Evolutionary conservation across 345 rosid genomes (phyloP).

Genomic region (Gossypium stocksii): DNA sequence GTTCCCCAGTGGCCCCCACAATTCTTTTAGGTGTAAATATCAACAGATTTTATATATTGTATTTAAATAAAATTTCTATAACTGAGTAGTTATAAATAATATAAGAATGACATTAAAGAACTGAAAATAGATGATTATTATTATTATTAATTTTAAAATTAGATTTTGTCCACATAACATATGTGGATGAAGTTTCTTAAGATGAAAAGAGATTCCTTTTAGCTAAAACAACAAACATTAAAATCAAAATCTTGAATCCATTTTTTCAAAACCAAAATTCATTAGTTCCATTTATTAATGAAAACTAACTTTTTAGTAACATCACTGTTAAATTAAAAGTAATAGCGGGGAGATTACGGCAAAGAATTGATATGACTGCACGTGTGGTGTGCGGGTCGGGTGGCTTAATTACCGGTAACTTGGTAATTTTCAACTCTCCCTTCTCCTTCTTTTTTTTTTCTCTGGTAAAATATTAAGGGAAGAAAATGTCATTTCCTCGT

Average conservation of each 20-base stretch:
- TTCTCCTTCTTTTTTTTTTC: not conserved
- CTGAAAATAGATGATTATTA: no score
- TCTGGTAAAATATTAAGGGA: not conserved
- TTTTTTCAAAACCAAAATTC: no score
- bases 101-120: no score
- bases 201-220: not conserved
- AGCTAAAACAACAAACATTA: not conserved
- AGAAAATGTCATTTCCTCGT: not conserved
- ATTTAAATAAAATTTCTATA: no score
- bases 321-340: not conserved
- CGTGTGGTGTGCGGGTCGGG: conserved; percentile 41
- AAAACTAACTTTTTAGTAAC: no score
- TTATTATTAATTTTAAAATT: not conserved
- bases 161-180: not conserved
- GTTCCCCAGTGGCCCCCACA: conserved; percentile 14
- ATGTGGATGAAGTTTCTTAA: not conserved
- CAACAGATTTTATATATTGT: not conserved
- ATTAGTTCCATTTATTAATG: no score
- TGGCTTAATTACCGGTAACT: conserved; percentile 33
- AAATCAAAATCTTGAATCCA: not conserved
- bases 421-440: not conserved
- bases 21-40: not conserved
- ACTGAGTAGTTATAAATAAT: no score
- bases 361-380: conserved; percentile 32
- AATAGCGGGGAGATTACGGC: conserved; percentile 26